phyloP scores from a whole-genome alignment of 352 stramenopile species.

The Globisporangium okanoganense region DNA sequence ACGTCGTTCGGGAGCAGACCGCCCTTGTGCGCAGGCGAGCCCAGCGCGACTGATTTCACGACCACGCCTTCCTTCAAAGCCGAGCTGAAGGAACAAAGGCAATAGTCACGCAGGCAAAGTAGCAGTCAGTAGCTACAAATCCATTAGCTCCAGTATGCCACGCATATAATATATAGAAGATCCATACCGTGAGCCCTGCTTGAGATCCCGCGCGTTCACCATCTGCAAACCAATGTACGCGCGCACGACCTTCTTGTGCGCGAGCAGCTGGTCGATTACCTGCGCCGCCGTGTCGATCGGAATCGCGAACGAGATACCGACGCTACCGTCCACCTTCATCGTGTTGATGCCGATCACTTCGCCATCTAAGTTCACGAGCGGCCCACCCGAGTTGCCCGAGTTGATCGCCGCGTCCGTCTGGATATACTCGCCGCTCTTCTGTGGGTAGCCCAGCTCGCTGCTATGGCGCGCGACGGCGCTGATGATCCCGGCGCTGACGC shows the following conservation, averaged over 20 bases:
- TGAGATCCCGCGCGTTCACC: constrained; percentile 68
- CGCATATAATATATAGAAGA: background rate
- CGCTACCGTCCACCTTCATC: constrained; percentile 89
- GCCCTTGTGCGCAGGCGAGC: constrained; percentile 76
- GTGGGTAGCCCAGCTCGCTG: constrained; percentile 82
- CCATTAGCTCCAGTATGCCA: background rate
- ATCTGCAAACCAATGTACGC: constrained; percentile 93
- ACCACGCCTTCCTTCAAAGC: constrained; percentile 79
- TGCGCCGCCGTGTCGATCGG: constrained; percentile 88
- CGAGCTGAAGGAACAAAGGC: constrained; percentile 16
- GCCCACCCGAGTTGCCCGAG: constrained; percentile 89
- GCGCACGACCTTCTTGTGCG: constrained; percentile 84
- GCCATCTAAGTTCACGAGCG: constrained; percentile 92
- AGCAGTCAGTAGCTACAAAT: background rate
- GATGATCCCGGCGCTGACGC: constrained; percentile 90
- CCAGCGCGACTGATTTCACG: constrained; percentile 72
- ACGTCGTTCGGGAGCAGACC: constrained; percentile 71
- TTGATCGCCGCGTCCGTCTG: constrained; percentile 95
- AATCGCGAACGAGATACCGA: constrained; percentile 92
- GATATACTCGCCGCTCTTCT: constrained; percentile 88
- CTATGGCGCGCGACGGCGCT: constrained; percentile 86
- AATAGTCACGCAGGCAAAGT: too few relatives aligned
- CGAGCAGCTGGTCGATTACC: constrained; percentile 87
- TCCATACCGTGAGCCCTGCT: constrained; percentile 49
- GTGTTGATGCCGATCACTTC: constrained; percentile 94